Evolutionary conservation across 2,329 filamentous ascomycete species (phyloP), one percentile per base, ranked within the genome.

Genomic region (Cercospora brassicicola): DNA sequence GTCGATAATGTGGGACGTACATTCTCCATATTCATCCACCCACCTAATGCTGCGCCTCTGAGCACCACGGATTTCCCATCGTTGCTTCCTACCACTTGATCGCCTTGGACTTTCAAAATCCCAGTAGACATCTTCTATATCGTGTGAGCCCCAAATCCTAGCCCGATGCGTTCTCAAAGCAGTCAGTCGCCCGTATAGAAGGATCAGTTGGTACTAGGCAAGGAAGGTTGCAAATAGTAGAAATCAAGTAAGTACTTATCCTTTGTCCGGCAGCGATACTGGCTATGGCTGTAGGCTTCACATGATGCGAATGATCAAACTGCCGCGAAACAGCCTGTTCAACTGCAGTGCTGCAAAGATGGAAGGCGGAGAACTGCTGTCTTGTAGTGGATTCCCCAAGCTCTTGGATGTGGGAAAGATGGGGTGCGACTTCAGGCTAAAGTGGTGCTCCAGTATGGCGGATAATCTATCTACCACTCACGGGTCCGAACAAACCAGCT

Each of bases 41-140:
- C 81, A 60, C 80, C 81, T 59, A 82, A 73, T n/a, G 77, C 83
- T 36, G 83, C 79, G 62, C 84, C 82, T 48, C 82, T 80, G 26
- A 87, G 81, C 7, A 86, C 76, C 13, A 87, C 80, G 2, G 75
- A 74, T 11, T 83, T 77, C 20, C 81, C 83, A 60, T 82, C 74
- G 0, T 77, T 75, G 42, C 57, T 60, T 68, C 84, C 82, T 33
- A 87, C 81, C 18, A 87, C 80, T 31, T 79, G 76, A 36, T 80
- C 78, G 31, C 78, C 81, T 45, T 81, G 74, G 18, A 84, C 82
- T 57, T 64, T 45, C 59, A 70, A 66, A 36, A 68, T 68, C 9
- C 66, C 66, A 13, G 62, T 67, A 26, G 68, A 45, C 62, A 68
- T 70, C 13, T 23, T 31, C 18, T 20, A 4, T 23, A 1, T 59